Percentiles rank a stretch among this genome's conserved stretches.
phyloP scores from a whole-genome alignment of 768 basidiomycete genomes.

The Suillus hirtellus region DNA sequence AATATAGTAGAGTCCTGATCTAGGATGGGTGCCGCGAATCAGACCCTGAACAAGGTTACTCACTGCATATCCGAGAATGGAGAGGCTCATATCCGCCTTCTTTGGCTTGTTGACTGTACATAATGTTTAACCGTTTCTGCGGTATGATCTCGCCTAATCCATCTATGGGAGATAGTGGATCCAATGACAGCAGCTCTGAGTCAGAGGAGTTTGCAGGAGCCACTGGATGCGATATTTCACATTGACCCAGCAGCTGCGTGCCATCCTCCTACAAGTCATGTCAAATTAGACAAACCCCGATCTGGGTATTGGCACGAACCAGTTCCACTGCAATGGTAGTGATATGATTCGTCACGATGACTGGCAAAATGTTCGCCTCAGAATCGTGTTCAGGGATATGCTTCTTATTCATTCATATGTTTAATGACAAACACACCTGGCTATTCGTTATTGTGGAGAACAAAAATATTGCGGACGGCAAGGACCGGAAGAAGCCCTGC shows the following conservation, averaged over 20 bases:
- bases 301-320: conserved; percentile 36
- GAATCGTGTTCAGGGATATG: conserved; percentile 16
- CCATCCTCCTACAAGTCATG: conserved; percentile 61
- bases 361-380: conserved; percentile 81
- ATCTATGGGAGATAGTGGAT: conserved; percentile 49
- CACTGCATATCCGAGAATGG: conserved; percentile 62
- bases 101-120: conserved; percentile 61
- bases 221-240: conserved; percentile 90
- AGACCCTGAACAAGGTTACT: conserved; percentile 30
- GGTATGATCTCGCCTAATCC: conserved; percentile 51
- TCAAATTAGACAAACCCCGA: conserved; percentile 7
- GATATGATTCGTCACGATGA: conserved; percentile 90
- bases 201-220: conserved; percentile 29
- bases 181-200: conserved; percentile 33
- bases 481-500: conserved; percentile 85
- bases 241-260: conserved; percentile 81
- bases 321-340: conserved; percentile 95
- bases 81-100: conserved; percentile 52
- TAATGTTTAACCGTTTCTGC: conserved; percentile 53
- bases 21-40: conserved; percentile 11
- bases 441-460: conserved; percentile 91
- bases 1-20: conserved; percentile 78
- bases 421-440: conserved; percentile 39
- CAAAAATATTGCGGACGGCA: conserved; percentile 92
- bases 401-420: conserved; percentile 13